Percentiles rank a stretch among this genome's conserved stretches.
Conservation (phyloP, 306 rosid species). For the Cicer yamashitae region DNA sequence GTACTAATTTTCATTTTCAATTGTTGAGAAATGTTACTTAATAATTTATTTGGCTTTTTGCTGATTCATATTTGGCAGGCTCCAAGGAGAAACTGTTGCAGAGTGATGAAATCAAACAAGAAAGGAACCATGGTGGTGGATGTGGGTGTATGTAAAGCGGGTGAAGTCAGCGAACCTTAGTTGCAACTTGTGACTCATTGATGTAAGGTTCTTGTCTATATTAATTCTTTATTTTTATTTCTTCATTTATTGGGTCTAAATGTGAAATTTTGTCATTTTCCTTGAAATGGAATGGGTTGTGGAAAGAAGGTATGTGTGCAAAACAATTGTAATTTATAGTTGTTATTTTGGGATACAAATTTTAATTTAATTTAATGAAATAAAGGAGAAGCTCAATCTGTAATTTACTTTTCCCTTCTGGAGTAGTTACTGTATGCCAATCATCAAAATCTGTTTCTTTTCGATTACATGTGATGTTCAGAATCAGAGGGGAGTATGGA, state of each 20-base stretch:
- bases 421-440: not conserved
- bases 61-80: conserved; percentile 56
- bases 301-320: conserved; percentile 31
- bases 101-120: conserved; percentile 65
- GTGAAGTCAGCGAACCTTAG: conserved; percentile 71
- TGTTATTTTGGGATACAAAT: conserved; percentile 7
- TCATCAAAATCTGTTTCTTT: conserved; percentile 9
- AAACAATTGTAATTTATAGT: conserved; percentile 33
- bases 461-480: conserved; percentile 20
- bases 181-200: not conserved
- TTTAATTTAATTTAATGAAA: conserved; percentile 29
- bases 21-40: not conserved
- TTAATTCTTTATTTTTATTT: conserved; percentile 46
- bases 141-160: conserved; percentile 78
- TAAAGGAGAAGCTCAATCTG: conserved; percentile 24
- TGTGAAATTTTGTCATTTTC: conserved; percentile 40
- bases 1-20: not conserved
- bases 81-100: conserved; percentile 94
- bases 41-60: conserved; percentile 19
- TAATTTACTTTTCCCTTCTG: not conserved
- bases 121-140: conserved; percentile 66
- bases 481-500: conserved; percentile 4
- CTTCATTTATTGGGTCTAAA: conserved; percentile 51
- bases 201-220: conserved; percentile 31
- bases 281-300: conserved; percentile 26